Evolutionary conservation across 768 basidiomycete genomes (phyloP).

Genomic region (Psilocybe subaeruginosa): DNA sequence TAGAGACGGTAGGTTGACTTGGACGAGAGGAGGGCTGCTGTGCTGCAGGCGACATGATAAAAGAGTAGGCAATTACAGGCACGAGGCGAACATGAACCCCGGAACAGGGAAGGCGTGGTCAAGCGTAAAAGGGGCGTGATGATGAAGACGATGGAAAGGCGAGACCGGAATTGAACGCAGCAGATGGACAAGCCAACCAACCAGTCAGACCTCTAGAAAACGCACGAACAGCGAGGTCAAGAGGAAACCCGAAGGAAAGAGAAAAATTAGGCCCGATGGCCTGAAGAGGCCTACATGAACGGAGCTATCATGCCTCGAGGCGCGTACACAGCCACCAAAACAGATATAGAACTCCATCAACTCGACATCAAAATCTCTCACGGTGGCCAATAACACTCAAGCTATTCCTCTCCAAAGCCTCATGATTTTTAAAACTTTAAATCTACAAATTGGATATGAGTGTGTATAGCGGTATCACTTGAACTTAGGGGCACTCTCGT

Average conservation of each 20-base stretch:
- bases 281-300: constrained; percentile 9
- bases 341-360: constrained; percentile 6
- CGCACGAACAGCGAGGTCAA: constrained; percentile 25
- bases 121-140: constrained; percentile 14
- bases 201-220: constrained; percentile 17
- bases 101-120: constrained; percentile 13
- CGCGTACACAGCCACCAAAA: constrained; percentile 29
- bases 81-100: constrained; percentile 46
- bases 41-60: constrained; percentile 47
- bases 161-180: not conserved
- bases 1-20: constrained; percentile 30
- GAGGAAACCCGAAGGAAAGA: constrained; percentile 19
- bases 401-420: constrained; percentile 16
- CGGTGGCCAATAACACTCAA: constrained; percentile 6
- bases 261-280: constrained; percentile 15
- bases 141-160: constrained; percentile 1
- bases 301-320: constrained; percentile 35
- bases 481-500: constrained; percentile 38
- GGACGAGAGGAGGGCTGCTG: constrained; percentile 29
- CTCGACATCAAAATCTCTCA: constrained; percentile 12
- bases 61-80: constrained; percentile 35
- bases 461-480: constrained; percentile 7
- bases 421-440: constrained; percentile 11
- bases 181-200: constrained; percentile 19
- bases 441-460: constrained; percentile 7